A percentile compares a stretch with the other conserved stretches of the same genome.
Evolutionary conservation across 129 eudicot genomes (phyloP).

Genomic region (Flaveria linearis): DNA sequence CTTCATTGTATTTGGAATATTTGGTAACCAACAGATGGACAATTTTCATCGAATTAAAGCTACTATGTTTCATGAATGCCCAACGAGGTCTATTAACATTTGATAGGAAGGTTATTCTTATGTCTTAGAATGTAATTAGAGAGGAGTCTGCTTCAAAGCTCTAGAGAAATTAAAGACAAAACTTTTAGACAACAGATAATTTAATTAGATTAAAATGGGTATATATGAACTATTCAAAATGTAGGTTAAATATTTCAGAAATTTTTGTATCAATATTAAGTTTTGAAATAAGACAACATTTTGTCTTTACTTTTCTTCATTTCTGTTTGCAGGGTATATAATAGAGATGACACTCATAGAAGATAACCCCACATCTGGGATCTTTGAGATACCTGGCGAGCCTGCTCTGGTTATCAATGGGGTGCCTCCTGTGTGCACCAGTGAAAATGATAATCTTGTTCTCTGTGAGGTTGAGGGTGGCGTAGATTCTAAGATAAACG

Average conservation of each 20-base stretch:
- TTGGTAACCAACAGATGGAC: neutral
- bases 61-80: neutral
- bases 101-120: no score
- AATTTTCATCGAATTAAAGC: neutral
- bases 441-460: slow-evolving; percentile 26
- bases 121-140: no score
- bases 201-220: neutral
- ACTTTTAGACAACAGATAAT: neutral
- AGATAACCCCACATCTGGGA: slow-evolving; percentile 38
- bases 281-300: neutral
- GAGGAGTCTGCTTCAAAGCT: no score
- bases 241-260: neutral
- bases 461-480: slow-evolving; percentile 27
- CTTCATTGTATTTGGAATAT: neutral
- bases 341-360: slow-evolving; percentile 42
- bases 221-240: neutral
- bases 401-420: slow-evolving; percentile 67
- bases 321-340: slow-evolving; percentile 19
- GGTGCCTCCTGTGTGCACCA: slow-evolving; percentile 52
- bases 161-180: neutral
- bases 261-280: neutral
- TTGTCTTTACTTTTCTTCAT: neutral
- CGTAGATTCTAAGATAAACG: slow-evolving; percentile 26
- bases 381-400: slow-evolving; percentile 68
- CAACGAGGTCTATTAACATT: neutral